phyloP scores from a whole-genome alignment of 1,139 yeast species.

The Debaryomyces udenii region DNA sequence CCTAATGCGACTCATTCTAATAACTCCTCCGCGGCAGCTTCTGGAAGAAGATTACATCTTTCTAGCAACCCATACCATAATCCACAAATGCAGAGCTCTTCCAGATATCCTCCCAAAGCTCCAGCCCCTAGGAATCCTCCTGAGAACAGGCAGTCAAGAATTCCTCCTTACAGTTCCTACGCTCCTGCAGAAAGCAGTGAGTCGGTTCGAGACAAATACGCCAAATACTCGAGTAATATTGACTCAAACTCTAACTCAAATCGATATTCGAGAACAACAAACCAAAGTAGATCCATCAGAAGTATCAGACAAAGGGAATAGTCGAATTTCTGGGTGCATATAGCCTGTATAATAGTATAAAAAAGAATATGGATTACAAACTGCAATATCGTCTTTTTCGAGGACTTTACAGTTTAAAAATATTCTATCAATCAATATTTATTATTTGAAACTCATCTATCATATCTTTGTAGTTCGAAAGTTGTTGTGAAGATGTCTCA shows the following conservation, averaged over 20 bases:
- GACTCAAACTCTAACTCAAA: constrained; percentile 9
- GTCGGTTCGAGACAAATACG: constrained; percentile 36
- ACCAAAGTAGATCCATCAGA: constrained; percentile 25
- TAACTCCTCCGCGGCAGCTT: constrained; percentile 60
- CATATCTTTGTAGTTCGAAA: not conserved
- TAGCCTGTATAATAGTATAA: constrained; percentile 6
- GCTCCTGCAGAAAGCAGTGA: constrained; percentile 10
- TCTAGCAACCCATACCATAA: constrained; percentile 18
- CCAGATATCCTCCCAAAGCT: constrained; percentile 3
- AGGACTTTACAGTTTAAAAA: not conserved
- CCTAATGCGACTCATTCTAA: constrained; percentile 43
- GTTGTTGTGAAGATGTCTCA: constrained; percentile 19
- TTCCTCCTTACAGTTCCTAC: constrained; percentile 4
- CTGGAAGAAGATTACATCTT: constrained; percentile 34
- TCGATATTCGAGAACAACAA: constrained; percentile 15
- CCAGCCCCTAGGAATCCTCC: not conserved
- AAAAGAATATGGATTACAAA: no score
- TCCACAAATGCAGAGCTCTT: not conserved
- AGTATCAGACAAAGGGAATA: constrained; percentile 27
- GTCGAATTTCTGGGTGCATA: not conserved
- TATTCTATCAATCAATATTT: not conserved
- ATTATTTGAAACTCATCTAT: not conserved
- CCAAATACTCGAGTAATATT: constrained; percentile 26
- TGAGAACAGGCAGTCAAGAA: constrained; percentile 1
- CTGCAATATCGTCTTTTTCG: no score